Percentiles rank a stretch among this genome's conserved stretches.
phyloP scores from a whole-genome alignment of 2,329 filamentous ascomycete genomes.

The Colletotrichum shisoi region DNA sequence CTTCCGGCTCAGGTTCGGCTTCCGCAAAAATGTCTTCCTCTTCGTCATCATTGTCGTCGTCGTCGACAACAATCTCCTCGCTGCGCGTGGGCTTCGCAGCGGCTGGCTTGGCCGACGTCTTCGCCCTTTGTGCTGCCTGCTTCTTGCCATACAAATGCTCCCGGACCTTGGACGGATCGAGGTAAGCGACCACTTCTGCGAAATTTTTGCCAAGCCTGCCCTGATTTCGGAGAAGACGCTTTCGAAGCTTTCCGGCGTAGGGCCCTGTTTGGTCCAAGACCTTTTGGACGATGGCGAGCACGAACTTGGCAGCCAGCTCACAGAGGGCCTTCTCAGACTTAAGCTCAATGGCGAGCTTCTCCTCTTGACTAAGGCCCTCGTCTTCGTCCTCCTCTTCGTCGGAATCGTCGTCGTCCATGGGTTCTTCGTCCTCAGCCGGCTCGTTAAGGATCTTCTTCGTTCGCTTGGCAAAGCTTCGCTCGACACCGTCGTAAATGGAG shows the following conservation, averaged over 20 bases:
- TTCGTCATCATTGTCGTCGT: slow-evolving; percentile 53
- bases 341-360: slow-evolving; percentile 71
- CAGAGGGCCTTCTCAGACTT: slow-evolving; percentile 86
- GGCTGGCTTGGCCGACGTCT: slow-evolving; percentile 52
- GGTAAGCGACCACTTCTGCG: slow-evolving; percentile 80
- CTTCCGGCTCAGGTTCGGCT: slow-evolving; percentile 62
- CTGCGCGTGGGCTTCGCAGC: slow-evolving; percentile 54
- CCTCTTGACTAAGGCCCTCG: slow-evolving; percentile 61
- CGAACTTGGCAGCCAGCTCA: slow-evolving; percentile 82
- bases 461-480: slow-evolving; percentile 79
- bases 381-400: slow-evolving; percentile 64
- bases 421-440: slow-evolving; percentile 76
- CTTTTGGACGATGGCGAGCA: slow-evolving; percentile 78
- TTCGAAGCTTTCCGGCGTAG: slow-evolving; percentile 69
- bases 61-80: slow-evolving; percentile 57
- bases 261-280: slow-evolving; percentile 73
- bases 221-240: slow-evolving; percentile 80
- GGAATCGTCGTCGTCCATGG: slow-evolving; percentile 68
- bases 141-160: slow-evolving; percentile 49
- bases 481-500: slow-evolving; percentile 78
- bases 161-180: slow-evolving; percentile 73
- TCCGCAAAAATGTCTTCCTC: slow-evolving; percentile 54
- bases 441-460: slow-evolving; percentile 68
- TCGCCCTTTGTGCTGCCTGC: slow-evolving; percentile 44
- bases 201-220: slow-evolving; percentile 83